Conservation (phyloP, 164 flowering plant genomes). For the Houttuynia cordata region DNA sequence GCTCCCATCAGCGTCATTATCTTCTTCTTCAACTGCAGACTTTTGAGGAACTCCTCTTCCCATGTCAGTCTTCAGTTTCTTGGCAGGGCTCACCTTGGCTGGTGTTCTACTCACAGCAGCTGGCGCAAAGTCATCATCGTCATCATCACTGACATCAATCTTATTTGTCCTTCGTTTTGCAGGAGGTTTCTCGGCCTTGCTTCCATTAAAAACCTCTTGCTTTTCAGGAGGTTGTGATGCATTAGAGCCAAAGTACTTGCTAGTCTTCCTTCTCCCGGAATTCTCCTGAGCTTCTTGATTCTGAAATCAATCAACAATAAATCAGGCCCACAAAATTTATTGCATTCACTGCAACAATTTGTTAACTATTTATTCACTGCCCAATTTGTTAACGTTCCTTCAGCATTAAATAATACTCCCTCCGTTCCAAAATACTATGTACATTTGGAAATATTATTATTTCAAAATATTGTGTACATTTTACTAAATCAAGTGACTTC, state of each 20-base stretch:
- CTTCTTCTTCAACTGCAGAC: slow-evolving; percentile 41
- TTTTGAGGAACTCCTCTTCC: slow-evolving; percentile 41
- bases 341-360: background rate
- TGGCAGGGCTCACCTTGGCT: slow-evolving; percentile 43
- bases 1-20: slow-evolving; percentile 27
- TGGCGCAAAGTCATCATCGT: slow-evolving; percentile 57
- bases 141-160: slow-evolving; percentile 35
- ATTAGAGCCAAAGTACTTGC: slow-evolving; percentile 62
- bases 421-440: too few species aligned
- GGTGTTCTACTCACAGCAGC: slow-evolving; percentile 25
- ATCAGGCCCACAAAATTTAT: background rate
- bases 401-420: too few species aligned
- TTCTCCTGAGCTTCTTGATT: slow-evolving; percentile 37
- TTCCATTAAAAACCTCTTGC: slow-evolving; percentile 36
- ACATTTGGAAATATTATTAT: too few species aligned
- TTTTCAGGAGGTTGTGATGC: slow-evolving; percentile 8
- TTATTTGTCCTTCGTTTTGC: slow-evolving; percentile 48
- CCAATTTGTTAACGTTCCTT: too few species aligned
- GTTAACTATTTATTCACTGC: too few species aligned
- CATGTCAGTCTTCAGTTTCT: slow-evolving; percentile 52
- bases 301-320: slow-evolving; percentile 14
- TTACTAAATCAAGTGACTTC: too few species aligned
- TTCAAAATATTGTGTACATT: too few species aligned
- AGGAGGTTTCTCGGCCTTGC: slow-evolving; percentile 30
- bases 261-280: slow-evolving; percentile 71